Evolutionary conservation across 805 yeast genomes (phyloP), one percentile per base, ranked within the genome.

Genomic region (Candida wancherniae): DNA sequence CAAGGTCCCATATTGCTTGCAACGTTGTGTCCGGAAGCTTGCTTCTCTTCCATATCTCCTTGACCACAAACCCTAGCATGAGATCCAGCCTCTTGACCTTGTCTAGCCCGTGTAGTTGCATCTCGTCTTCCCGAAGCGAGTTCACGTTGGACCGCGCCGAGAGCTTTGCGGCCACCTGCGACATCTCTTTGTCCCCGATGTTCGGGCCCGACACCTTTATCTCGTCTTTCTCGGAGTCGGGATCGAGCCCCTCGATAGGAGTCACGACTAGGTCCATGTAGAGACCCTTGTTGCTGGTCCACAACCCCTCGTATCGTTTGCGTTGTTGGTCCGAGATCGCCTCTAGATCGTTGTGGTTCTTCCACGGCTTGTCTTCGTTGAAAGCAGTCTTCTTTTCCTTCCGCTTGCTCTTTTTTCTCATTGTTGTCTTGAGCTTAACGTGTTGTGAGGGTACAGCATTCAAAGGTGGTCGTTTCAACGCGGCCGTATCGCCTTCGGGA

Each of bases 331-430:
- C 77, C 0, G 75, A 64, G 11, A 77, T 61, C 50, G 46, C 61
- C 48, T 47, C 49, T 4, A 77, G 64, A 37, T 76, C 83, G 18
- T 64, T 65, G 56, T 86, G 97, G 47, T 84, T 78, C 47, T 88
- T 87, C 96, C 97, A 87, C 0, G 97, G 97, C 55, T 87, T 86
- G 37, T 83, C 84, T 48, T 82, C 94, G 51, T 88, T 81, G 55
- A 88, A 87, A 16, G 56, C 55, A 11, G 63, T 49, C 34, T 61
- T 62, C 34, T 59, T 55, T 18, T 57, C 63, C 37, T 65, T 68
- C 29, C 53, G 39, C 31, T 56, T 61, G 47, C 56, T 54, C 22
- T 57, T 61, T 45, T 66, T 63, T 19, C 80, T 53, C 67, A 75
- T 61, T 4, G 80, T 75, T 4, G 75, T 68, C 33, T 63, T 67